A percentile compares a stretch with the other conserved stretches of the same genome.
Evolutionary conservation across 208 protist species (phyloP).

Genomic region (Crithidia mellificae): DNA sequence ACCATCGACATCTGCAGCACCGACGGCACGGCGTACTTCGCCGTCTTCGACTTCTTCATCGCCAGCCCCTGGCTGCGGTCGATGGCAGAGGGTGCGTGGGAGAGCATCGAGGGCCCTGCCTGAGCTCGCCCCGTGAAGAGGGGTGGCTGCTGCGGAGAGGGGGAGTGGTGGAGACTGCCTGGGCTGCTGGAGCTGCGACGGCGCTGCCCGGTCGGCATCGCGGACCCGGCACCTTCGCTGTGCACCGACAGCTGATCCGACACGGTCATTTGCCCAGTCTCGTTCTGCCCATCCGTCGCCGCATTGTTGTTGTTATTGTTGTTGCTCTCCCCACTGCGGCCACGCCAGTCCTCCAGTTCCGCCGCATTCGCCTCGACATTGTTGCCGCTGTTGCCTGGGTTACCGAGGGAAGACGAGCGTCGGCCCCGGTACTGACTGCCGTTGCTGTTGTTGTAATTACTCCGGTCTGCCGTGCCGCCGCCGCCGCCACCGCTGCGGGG

Average conservation of each 20-base stretch:
- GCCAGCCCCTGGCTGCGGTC: not conserved
- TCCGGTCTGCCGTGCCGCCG: not conserved
- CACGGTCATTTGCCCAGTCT: not conserved
- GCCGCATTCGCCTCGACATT: not conserved
- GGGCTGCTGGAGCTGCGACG: not conserved
- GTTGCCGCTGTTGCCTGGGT: not conserved
- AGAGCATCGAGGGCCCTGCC: not conserved
- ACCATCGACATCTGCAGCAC: slow-evolving; percentile 27
- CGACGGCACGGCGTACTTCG: slow-evolving; percentile 21
- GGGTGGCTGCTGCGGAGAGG: not conserved
- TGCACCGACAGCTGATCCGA: slow-evolving; percentile 9
- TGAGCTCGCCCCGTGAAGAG: not conserved
- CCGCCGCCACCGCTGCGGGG: not conserved
- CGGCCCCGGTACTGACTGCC: not conserved
- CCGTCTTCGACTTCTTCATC: slow-evolving; percentile 8
- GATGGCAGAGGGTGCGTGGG: not conserved
- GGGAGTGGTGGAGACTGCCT: not conserved
- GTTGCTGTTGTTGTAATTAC: not conserved
- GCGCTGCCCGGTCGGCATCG: not conserved
- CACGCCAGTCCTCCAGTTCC: not conserved
- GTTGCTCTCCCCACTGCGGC: not conserved
- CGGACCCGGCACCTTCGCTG: not conserved
- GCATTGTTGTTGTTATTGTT: not conserved
- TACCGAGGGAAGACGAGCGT: slow-evolving; percentile 3
- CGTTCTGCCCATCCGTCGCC: no score